These are phyloP conservation scores for Cyberlindnera sargentensis DNA, from an alignment of 805 yeast species.

Conservation along the genomic window DNA sequence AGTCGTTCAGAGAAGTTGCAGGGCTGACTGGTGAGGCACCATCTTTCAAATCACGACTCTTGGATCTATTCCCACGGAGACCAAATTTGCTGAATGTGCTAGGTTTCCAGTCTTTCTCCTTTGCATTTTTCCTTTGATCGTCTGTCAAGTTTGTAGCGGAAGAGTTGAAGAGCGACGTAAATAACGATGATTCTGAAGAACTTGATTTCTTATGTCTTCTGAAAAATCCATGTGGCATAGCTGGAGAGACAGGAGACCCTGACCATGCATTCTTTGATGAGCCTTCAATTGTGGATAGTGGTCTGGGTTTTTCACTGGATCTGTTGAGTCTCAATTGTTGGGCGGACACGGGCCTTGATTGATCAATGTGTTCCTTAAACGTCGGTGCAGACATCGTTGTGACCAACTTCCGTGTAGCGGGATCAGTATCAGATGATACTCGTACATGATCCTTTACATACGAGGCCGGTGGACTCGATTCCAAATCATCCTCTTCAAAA, in stretches of 20 bases:
- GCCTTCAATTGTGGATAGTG: constrained; percentile 32
- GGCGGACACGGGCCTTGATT: not conserved
- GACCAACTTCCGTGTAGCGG: constrained; percentile 17
- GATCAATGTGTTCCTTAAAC: constrained; percentile 4
- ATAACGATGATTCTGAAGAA: constrained; percentile 47
- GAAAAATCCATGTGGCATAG: constrained; percentile 39
- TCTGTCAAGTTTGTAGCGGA: constrained; percentile 23
- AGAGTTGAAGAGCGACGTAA: constrained; percentile 32
- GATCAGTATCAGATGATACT: constrained; percentile 25
- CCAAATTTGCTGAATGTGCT: constrained; percentile 20
- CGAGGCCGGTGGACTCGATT: constrained; percentile 15
- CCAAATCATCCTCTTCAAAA: constrained; percentile 10
- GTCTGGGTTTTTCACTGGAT: constrained; percentile 19
- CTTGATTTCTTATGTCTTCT: constrained; percentile 59
- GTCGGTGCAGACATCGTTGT: constrained; percentile 32
- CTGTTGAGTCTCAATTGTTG: constrained; percentile 1
- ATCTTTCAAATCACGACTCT: constrained; percentile 10
- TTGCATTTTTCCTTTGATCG: constrained; percentile 12
- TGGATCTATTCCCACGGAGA: constrained; percentile 10
- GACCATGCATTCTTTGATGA: constrained; percentile 20
- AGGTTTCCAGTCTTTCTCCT: constrained; percentile 11
- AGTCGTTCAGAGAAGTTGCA: not conserved
- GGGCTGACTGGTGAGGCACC: constrained; percentile 17
- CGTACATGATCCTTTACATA: constrained; percentile 8
- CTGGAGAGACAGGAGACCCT: constrained; percentile 30